A percentile compares a stretch with the other conserved stretches of the same genome.
Conservation (phyloP, 805 yeast genomes). For the Hanseniaspora thailandica region DNA sequence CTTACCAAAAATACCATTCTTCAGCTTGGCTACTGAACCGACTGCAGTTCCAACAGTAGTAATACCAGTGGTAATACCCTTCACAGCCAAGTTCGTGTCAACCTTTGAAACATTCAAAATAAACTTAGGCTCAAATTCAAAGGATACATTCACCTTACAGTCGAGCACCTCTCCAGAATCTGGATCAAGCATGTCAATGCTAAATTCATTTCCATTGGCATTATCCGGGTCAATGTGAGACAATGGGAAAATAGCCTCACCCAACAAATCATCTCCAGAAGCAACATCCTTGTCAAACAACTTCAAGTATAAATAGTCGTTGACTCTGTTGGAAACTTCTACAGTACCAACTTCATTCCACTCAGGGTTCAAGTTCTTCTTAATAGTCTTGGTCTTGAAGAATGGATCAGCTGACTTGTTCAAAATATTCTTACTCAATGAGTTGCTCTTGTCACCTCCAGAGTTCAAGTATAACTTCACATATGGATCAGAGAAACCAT, state of each 20-base stretch:
- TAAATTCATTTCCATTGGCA: conserved; percentile 37
- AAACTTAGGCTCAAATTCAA: conserved; percentile 61
- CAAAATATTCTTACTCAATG: conserved; percentile 23
- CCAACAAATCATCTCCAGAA: conserved; percentile 70
- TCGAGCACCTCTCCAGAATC: conserved; percentile 33
- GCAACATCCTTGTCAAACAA: conserved; percentile 92
- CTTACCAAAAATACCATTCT: conserved; percentile 33
- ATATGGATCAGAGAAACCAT: conserved; percentile 91
- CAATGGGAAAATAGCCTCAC: conserved; percentile 49
- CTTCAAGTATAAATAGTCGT: conserved; percentile 44
- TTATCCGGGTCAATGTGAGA: conserved; percentile 47
- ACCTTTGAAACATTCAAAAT: conserved; percentile 36
- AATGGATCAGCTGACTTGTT: conserved; percentile 39
- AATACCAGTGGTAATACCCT: conserved; percentile 38
- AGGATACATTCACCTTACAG: conserved; percentile 51
- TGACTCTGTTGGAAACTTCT: conserved; percentile 49
- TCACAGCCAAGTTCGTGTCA: conserved; percentile 38
- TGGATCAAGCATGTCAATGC: conserved; percentile 36
- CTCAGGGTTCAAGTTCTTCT: conserved; percentile 80
- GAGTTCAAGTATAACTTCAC: conserved; percentile 51
- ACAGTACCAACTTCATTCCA: conserved; percentile 66
- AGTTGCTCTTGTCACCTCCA: conserved; percentile 35
- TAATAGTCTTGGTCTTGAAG: conserved; percentile 65
- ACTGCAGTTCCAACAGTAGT: conserved; percentile 36
- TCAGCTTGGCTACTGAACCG: conserved; percentile 32